Conservation (phyloP, 768 basidiomycete species). For the Lactarius sanguifluus region DNA sequence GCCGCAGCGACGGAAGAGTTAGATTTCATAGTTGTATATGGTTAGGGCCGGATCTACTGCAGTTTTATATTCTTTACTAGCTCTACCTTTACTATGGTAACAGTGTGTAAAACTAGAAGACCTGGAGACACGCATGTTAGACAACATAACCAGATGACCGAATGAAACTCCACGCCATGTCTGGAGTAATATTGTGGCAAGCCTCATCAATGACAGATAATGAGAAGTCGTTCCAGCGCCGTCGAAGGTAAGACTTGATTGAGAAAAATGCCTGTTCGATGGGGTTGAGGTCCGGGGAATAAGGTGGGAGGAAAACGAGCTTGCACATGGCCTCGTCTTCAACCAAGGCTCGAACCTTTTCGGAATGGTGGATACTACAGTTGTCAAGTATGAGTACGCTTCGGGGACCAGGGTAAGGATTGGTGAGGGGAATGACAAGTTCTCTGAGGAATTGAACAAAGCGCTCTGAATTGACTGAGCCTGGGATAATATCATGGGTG, state of each 20-base stretch:
- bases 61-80: no score
- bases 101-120: no score
- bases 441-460: conserved; percentile 36
- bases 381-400: conserved; percentile 45
- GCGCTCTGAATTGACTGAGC: conserved; percentile 36
- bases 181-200: neutral
- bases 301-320: neutral
- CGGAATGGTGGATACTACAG: conserved; percentile 43
- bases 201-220: neutral
- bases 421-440: conserved; percentile 33
- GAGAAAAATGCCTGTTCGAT: neutral
- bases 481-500: conserved; percentile 33
- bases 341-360: conserved; percentile 39
- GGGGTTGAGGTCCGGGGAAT: neutral
- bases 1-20: no score
- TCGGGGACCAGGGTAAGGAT: conserved; percentile 38
- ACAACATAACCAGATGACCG: neutral
- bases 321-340: conserved; percentile 27
- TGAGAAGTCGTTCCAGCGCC: neutral
- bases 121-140: neutral
- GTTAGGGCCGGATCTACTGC: no score
- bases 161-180: neutral
- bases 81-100: no score
- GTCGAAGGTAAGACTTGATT: neutral
- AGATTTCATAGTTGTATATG: no score